These are phyloP conservation scores for Bruguiera gymnorhiza DNA, from an alignment of 345 rosid genomes.

Conservation along the genomic window DNA sequence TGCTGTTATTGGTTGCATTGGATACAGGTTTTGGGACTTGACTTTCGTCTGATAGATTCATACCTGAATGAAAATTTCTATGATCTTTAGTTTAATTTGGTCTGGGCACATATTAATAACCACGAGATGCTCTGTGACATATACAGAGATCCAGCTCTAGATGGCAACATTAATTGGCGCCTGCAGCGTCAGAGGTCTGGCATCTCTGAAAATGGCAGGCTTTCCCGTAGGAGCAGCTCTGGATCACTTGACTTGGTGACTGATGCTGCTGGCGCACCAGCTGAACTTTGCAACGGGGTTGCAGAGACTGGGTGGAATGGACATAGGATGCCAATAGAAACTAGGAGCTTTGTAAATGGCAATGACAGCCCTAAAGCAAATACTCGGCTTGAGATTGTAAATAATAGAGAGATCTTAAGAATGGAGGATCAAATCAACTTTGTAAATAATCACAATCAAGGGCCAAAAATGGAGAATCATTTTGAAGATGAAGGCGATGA, in stretches of 20 bases:
- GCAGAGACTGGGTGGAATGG: conserved; percentile 37
- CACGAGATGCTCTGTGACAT: background rate
- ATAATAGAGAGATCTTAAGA: conserved; percentile 47
- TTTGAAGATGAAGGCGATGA: conserved; percentile 56
- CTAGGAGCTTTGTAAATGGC: conserved; percentile 46
- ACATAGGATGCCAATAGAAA: conserved; percentile 31
- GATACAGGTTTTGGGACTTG: too few relatives aligned
- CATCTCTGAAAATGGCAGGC: conserved; percentile 34
- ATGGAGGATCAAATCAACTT: conserved; percentile 49
- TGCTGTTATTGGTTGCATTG: too few relatives aligned
- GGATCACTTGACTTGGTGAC: conserved; percentile 34
- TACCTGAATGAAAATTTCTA: background rate
- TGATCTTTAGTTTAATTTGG: too few relatives aligned
- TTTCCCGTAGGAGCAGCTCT: conserved; percentile 35
- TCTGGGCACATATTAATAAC: background rate
- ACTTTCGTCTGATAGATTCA: background rate
- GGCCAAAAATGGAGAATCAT: conserved; percentile 46
- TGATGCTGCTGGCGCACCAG: conserved; percentile 23
- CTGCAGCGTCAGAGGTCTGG: conserved; percentile 35
- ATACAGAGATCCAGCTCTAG: conserved; percentile 36
- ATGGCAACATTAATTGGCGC: conserved; percentile 30
- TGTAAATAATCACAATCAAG: conserved; percentile 53
- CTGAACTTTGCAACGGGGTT: conserved; percentile 26
- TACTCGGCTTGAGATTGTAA: conserved; percentile 46
- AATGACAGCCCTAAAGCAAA: conserved; percentile 27